Percentiles rank a stretch among this genome's conserved stretches.
phyloP scores from a whole-genome alignment of 331 rosid species.

The Saraca asoca region DNA sequence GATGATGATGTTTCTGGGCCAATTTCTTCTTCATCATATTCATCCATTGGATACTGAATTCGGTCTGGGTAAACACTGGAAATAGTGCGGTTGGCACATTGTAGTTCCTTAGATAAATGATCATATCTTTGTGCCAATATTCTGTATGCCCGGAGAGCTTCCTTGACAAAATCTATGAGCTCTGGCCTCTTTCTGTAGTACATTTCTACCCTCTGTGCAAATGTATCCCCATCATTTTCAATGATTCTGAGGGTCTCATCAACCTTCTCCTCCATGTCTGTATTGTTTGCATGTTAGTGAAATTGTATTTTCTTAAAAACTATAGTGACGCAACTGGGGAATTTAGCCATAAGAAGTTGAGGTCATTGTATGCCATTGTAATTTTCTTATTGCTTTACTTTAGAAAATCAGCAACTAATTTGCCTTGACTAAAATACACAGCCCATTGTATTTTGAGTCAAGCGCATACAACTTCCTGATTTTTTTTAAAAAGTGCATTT shows the following conservation, averaged over 20 bases:
- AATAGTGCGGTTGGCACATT: conserved; percentile 87
- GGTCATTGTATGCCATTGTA: conserved; percentile 3
- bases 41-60: conserved; percentile 65
- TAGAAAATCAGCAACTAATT: conserved; percentile 3
- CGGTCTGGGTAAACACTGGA: conserved; percentile 75
- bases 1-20: conserved; percentile 39
- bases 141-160: conserved; percentile 70
- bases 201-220: conserved; percentile 92
- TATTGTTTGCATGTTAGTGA: conserved; percentile 30
- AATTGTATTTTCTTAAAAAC: conserved; percentile 9
- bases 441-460: not conserved
- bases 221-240: conserved; percentile 78
- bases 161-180: conserved; percentile 69
- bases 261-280: conserved; percentile 92
- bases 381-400: conserved; percentile 20
- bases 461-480: no score
- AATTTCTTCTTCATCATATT: conserved; percentile 51
- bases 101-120: conserved; percentile 73
- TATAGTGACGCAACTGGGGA: not conserved
- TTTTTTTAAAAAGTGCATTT: no score
- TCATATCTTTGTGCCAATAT: conserved; percentile 80
- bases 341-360: conserved; percentile 5
- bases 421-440: no score
- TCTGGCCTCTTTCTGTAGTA: conserved; percentile 83
- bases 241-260: conserved; percentile 60